A percentile compares a stretch with the other conserved stretches of the same genome.
These are phyloP conservation scores for Leucosporidium yakuticum DNA, from an alignment of 768 basidiomycete genomes.

Conservation along the genomic window DNA sequence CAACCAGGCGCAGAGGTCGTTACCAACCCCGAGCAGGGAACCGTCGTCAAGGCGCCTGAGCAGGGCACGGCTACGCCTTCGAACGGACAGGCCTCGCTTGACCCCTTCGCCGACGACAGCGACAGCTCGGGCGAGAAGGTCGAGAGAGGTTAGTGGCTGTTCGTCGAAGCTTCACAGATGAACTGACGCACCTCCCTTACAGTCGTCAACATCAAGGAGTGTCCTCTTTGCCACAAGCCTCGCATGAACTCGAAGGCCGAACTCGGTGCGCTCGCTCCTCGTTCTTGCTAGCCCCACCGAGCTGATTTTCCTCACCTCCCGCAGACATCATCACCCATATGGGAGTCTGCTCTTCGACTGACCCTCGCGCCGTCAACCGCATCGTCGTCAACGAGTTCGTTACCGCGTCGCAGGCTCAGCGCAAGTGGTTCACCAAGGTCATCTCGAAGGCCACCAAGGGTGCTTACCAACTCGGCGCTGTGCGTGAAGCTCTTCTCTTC, in stretches of 20 bases:
- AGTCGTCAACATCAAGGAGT: constrained; percentile 90
- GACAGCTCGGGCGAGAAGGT: neutral
- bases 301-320: neutral
- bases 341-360: constrained; percentile 89
- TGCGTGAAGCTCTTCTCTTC: constrained; percentile 45
- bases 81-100: no score
- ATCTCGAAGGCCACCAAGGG: constrained; percentile 79
- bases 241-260: constrained; percentile 79
- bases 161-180: neutral
- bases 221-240: constrained; percentile 86
- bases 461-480: constrained; percentile 82
- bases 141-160: constrained; percentile 19
- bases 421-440: constrained; percentile 94
- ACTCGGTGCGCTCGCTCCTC: constrained; percentile 43
- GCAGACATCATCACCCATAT: constrained; percentile 87
- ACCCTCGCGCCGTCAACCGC: constrained; percentile 81
- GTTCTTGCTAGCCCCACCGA: no score
- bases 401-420: constrained; percentile 75
- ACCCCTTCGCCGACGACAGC: neutral
- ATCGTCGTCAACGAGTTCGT: constrained; percentile 93
- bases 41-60: constrained; percentile 13
- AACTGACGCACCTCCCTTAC: neutral
- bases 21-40: constrained; percentile 19
- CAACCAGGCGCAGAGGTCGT: constrained; percentile 26
- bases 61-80: neutral